A percentile compares a stretch with the other conserved stretches of the same genome.
Conservation (phyloP, 371 early-diverging fungal species). For the Mucor sp. region DNA sequence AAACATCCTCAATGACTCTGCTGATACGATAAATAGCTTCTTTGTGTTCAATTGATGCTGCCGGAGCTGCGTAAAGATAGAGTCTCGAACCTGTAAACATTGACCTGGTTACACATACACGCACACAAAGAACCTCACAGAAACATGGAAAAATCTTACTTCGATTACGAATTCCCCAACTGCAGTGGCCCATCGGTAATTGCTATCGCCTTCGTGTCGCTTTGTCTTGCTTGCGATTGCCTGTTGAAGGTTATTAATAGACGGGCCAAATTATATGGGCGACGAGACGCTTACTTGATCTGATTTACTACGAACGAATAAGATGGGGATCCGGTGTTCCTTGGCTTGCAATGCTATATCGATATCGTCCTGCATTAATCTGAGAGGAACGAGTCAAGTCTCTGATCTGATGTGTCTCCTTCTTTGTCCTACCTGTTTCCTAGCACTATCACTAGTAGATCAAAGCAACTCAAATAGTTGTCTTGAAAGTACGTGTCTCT, state of each 20-base stretch:
- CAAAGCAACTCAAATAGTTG: constrained; percentile 51
- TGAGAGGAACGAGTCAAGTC: background rate
- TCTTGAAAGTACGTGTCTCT: constrained; percentile 50
- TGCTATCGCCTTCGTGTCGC: constrained; percentile 17
- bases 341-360: constrained; percentile 40
- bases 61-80: constrained; percentile 39
- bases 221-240: constrained; percentile 39
- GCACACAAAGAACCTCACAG: background rate
- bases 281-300: constrained; percentile 33
- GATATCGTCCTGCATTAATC: constrained; percentile 38
- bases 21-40: constrained; percentile 46
- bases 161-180: constrained; percentile 41
- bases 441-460: constrained; percentile 48
- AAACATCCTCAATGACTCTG: constrained; percentile 39
- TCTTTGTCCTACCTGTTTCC: constrained; percentile 39
- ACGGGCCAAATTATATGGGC: background rate
- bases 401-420: background rate
- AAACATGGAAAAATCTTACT: constrained; percentile 18
- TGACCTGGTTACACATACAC: background rate
- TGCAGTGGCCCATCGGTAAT: constrained; percentile 34
- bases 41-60: constrained; percentile 32
- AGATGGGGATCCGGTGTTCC: constrained; percentile 35
- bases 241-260: constrained; percentile 10
- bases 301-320: constrained; percentile 50
- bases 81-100: constrained; percentile 29